Percentiles rank a stretch among this genome's conserved stretches.
These are phyloP conservation scores for Pulveroboletus frians DNA, from an alignment of 768 basidiomycete species.

Conservation along the genomic window DNA sequence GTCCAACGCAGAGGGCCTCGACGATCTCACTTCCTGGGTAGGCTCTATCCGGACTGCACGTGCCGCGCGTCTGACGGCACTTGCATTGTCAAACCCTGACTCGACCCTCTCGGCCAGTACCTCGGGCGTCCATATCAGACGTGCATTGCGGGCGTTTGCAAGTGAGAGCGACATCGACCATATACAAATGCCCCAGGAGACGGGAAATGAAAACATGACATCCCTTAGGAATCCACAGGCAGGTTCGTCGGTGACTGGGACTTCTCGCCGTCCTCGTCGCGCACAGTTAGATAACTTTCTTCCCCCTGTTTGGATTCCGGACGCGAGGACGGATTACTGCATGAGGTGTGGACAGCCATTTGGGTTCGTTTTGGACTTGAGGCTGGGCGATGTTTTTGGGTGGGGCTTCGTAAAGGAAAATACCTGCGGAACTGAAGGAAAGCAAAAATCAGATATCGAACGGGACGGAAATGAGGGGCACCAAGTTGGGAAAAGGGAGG, in stretches of 20 bases:
- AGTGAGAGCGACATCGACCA: conserved; percentile 22
- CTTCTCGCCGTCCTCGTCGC: conserved; percentile 16
- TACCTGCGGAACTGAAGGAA: conserved; percentile 6
- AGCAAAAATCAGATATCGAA: conserved; percentile 10
- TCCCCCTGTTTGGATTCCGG: conserved; percentile 91
- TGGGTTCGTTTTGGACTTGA: conserved; percentile 40
- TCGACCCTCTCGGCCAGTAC: conserved; percentile 77
- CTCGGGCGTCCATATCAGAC: conserved; percentile 70
- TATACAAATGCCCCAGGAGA: conserved; percentile 46
- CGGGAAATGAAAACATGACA: conserved; percentile 33
- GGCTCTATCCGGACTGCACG: conserved; percentile 66
- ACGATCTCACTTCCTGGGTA: conserved; percentile 55
- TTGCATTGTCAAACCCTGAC: conserved; percentile 69
- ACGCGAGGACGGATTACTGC: conserved; percentile 74
- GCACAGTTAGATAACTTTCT: conserved; percentile 53
- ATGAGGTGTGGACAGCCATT: conserved; percentile 80
- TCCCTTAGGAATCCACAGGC: not conserved
- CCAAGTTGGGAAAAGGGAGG: conserved; percentile 6
- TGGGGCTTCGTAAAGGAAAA: conserved; percentile 39
- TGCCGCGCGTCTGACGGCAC: conserved; percentile 58
- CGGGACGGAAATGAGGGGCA: conserved; percentile 3
- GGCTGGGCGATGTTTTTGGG: conserved; percentile 23
- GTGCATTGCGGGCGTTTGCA: conserved; percentile 72
- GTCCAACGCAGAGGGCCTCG: not conserved
- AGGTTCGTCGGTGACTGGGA: not conserved